phyloP scores from a whole-genome alignment of 202 grass and related monocot species.

The Carex arenaria region DNA sequence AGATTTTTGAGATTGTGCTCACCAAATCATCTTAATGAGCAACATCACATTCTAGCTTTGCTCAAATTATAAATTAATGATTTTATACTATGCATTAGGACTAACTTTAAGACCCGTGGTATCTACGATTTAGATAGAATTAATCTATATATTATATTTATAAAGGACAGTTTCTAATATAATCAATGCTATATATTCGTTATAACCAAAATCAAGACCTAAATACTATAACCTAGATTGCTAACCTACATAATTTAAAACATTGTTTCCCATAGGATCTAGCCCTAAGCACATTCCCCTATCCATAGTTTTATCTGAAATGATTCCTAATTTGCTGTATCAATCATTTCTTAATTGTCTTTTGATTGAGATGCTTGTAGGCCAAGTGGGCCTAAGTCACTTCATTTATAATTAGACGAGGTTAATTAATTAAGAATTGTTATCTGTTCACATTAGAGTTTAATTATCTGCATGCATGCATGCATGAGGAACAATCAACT shows the following conservation, averaged over 20 bases:
- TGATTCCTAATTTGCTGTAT: not conserved
- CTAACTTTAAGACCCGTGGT: not conserved
- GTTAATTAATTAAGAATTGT: not conserved
- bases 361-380: not conserved
- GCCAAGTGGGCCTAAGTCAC: not conserved
- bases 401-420: not conserved
- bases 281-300: not conserved
- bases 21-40: too few relatives aligned
- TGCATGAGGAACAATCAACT: not conserved
- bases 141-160: too few relatives aligned
- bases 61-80: too few relatives aligned
- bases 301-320: not conserved
- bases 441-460: not conserved
- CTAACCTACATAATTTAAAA: not conserved
- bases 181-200: not conserved
- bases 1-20: too few relatives aligned
- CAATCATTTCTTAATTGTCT: not conserved
- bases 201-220: not conserved
- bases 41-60: too few relatives aligned
- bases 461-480: not conserved
- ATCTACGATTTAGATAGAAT: not conserved
- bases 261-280: not conserved
- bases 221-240: not conserved
- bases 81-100: not conserved
- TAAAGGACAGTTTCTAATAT: not conserved